These are phyloP conservation scores for Fusarium duplospermum DNA, from an alignment of 2,329 filamentous ascomycete genomes.

Conservation along the genomic window DNA sequence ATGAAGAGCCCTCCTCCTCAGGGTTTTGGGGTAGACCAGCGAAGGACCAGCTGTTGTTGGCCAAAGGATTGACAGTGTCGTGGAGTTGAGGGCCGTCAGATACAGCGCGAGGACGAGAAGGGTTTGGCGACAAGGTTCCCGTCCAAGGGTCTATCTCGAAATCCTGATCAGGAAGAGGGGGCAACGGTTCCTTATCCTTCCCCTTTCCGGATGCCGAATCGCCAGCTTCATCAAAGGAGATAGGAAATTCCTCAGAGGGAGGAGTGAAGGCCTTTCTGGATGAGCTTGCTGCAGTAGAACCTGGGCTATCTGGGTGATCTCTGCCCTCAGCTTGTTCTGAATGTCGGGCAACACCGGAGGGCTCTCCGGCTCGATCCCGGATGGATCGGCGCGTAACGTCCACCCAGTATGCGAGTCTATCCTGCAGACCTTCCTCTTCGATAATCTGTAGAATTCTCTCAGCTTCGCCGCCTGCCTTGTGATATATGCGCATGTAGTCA, in stretches of 20 bases:
- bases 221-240: constrained; percentile 17
- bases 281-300: constrained; percentile 42
- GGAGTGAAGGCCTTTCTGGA: constrained; percentile 40
- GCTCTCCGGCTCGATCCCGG: constrained; percentile 15
- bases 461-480: constrained; percentile 69
- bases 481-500: constrained; percentile 65
- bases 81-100: constrained; percentile 66
- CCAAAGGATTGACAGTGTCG: constrained; percentile 62
- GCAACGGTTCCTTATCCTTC: constrained; percentile 26
- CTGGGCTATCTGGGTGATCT: constrained; percentile 35
- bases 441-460: constrained; percentile 71
- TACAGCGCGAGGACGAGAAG: constrained; percentile 61
- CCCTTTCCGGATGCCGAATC: constrained; percentile 27
- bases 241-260: constrained; percentile 36
- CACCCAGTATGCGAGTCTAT: constrained; percentile 70
- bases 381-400: constrained; percentile 58
- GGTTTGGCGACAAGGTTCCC: constrained; percentile 24
- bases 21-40: constrained; percentile 51
- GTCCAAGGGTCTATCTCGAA: constrained; percentile 9
- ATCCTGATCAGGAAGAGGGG: constrained; percentile 17
- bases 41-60: constrained; percentile 72
- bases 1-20: constrained; percentile 10
- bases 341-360: constrained; percentile 1
- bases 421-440: constrained; percentile 68
- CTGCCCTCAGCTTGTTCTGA: not conserved